These are phyloP conservation scores for Leavenworthia alabamica DNA, from an alignment of 345 rosid genomes.

Conservation along the genomic window DNA sequence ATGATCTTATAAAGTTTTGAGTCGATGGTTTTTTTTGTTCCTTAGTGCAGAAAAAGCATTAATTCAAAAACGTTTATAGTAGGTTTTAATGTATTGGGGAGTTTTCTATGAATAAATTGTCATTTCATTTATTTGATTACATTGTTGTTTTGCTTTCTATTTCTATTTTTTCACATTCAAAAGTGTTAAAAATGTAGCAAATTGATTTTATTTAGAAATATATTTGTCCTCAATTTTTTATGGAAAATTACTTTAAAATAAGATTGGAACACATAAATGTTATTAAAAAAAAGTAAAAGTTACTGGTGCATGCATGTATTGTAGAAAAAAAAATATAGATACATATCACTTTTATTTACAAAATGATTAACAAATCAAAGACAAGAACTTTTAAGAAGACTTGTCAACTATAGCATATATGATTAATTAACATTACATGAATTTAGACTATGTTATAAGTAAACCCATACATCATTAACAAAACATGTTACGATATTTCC, in stretches of 20 bases:
- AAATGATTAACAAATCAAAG: conserved; percentile 1
- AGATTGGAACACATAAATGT: not conserved
- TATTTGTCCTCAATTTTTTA: not conserved
- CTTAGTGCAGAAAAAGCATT: not conserved
- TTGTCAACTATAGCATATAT: not conserved
- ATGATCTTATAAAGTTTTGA: not conserved
- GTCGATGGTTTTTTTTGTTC: not conserved
- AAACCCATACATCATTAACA: conserved; percentile 4
- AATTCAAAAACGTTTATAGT: not conserved
- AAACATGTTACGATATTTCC: conserved; percentile 22
- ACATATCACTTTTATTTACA: too few species aligned
- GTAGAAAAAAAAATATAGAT: too few species aligned
- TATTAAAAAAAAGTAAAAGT: not conserved
- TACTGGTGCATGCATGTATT: not conserved
- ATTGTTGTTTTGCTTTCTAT: not conserved
- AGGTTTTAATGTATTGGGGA: not conserved
- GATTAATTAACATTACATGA: conserved; percentile 2
- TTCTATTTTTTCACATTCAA: not conserved
- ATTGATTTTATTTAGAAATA: not conserved
- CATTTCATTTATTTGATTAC: not conserved
- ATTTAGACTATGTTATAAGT: conserved; percentile 9
- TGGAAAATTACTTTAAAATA: not conserved
- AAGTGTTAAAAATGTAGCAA: not conserved
- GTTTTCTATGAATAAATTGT: not conserved
- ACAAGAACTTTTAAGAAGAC: not conserved